phyloP scores from a whole-genome alignment of 2,329 filamentous ascomycete genomes.

The Stagonosporopsis tanaceti region DNA sequence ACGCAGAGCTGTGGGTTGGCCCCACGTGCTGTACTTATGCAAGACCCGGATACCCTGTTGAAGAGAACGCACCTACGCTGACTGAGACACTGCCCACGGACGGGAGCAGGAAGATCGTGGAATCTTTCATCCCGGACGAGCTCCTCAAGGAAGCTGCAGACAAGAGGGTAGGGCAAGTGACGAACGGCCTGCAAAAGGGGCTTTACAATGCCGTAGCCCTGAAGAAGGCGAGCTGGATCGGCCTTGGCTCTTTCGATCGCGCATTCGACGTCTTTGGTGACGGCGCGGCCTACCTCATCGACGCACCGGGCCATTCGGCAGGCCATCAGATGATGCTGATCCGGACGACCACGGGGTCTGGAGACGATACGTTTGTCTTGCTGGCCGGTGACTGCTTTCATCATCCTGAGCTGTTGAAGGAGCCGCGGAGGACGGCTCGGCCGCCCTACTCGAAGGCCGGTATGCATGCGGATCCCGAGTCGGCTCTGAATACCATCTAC shows the following conservation, averaged over 20 bases:
- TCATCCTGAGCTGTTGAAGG: constrained; percentile 37
- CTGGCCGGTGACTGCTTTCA: constrained; percentile 46
- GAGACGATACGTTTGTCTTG: constrained; percentile 37
- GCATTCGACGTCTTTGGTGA: constrained; percentile 60
- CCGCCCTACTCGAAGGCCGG: constrained; percentile 37
- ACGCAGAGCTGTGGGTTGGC: constrained; percentile 52
- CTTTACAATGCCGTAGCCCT: constrained; percentile 40
- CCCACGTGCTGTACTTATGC: constrained; percentile 44
- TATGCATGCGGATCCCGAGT: constrained; percentile 42
- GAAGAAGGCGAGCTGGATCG: constrained; percentile 47
- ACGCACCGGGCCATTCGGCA: constrained; percentile 61
- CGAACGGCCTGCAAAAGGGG: constrained; percentile 31
- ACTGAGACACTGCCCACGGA: constrained; percentile 53
- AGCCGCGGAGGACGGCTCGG: constrained; percentile 39
- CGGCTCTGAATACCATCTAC: constrained; percentile 38
- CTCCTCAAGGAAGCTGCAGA: constrained; percentile 31
- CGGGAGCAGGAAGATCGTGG: constrained; percentile 54
- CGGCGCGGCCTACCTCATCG: constrained; percentile 58
- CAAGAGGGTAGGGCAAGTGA: constrained; percentile 36
- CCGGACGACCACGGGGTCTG: constrained; percentile 23
- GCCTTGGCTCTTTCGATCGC: constrained; percentile 52
- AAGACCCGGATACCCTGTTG: constrained; percentile 40
- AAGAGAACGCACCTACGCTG: constrained; percentile 41
- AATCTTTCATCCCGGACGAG: constrained; percentile 42
- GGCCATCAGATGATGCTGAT: constrained; percentile 58